Evolutionary conservation across 148 eudicot species (phyloP).

Genomic region (Selenicereus undatus): DNA sequence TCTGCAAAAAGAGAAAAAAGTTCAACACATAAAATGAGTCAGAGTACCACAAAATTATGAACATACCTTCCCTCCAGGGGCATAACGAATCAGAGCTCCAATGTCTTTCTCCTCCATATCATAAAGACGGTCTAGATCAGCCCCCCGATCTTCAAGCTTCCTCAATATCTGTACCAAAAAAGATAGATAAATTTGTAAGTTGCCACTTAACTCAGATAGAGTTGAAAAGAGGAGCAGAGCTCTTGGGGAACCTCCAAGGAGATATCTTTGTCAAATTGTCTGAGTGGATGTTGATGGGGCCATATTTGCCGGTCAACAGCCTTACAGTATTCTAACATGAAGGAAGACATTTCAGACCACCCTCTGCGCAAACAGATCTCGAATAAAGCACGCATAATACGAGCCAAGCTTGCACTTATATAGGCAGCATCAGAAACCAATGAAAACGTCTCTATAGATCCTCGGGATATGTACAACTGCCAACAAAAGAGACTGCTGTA

Average conservation of each 20-base stretch:
- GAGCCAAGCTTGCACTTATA: constrained; percentile 98
- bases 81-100: constrained; percentile 86
- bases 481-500: constrained; percentile 15
- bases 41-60: neutral
- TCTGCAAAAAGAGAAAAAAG: constrained; percentile 42
- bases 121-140: constrained; percentile 76
- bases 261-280: constrained; percentile 90
- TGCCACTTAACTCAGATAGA: neutral
- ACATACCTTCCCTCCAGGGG: constrained; percentile 90
- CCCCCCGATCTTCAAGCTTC: constrained; percentile 93
- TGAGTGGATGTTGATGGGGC: constrained; percentile 97
- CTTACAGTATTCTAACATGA: constrained; percentile 94
- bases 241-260: constrained; percentile 63
- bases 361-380: constrained; percentile 98
- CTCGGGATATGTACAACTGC: constrained; percentile 91
- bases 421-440: constrained; percentile 95
- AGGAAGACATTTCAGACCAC: constrained; percentile 95
- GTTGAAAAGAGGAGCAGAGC: constrained; percentile 9
- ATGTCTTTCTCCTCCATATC: constrained; percentile 98
- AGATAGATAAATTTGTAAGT: neutral
- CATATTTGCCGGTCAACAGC: constrained; percentile 98
- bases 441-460: constrained; percentile 83
- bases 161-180: constrained; percentile 60
- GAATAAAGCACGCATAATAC: constrained; percentile 94
- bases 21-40: neutral